These are phyloP conservation scores for Aspergillus sp. DNA, from an alignment of 2,329 filamentous ascomycete species.

Conservation along the genomic window DNA sequence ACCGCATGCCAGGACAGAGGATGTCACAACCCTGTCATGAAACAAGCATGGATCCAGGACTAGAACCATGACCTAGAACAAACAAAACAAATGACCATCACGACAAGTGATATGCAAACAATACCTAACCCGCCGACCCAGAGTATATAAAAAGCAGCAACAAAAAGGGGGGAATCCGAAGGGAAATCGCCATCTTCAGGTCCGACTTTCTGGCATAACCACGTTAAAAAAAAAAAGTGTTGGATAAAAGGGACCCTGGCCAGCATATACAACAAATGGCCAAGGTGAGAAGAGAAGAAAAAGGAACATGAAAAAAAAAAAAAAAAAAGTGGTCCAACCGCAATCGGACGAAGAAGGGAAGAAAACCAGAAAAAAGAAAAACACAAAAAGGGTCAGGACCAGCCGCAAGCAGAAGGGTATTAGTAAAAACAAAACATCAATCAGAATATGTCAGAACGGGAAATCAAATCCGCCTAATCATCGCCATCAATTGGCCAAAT, in stretches of 20 bases:
- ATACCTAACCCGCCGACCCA: constrained; percentile 26
- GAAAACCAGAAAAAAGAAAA: constrained; percentile 7
- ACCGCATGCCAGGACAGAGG: constrained; percentile 9
- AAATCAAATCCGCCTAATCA: neutral
- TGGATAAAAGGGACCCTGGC: constrained; percentile 12
- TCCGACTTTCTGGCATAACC: constrained; percentile 34
- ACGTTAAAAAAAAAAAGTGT: constrained; percentile 29
- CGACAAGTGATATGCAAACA: constrained; percentile 16
- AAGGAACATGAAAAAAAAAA: constrained; percentile 1
- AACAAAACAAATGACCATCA: constrained; percentile 13
- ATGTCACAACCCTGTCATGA: constrained; percentile 20
- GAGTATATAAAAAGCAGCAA: constrained; percentile 27
- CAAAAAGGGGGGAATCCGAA: constrained; percentile 26
- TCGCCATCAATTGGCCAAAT: constrained; percentile 5
- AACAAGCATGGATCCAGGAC: constrained; percentile 6
- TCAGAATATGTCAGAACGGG: neutral
- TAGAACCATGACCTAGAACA: constrained; percentile 8
- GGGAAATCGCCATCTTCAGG: constrained; percentile 30
- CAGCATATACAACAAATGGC: constrained; percentile 15
- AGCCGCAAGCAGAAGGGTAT: constrained; percentile 14
- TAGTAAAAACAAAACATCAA: constrained; percentile 11
- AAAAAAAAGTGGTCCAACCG: neutral
- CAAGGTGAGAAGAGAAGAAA: constrained; percentile 12
- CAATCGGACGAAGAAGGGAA: constrained; percentile 28
- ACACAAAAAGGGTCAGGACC: constrained; percentile 2